These are phyloP conservation scores for Epichloe typhina DNA, from an alignment of 2,329 filamentous ascomycete species.

Conservation along the genomic window DNA sequence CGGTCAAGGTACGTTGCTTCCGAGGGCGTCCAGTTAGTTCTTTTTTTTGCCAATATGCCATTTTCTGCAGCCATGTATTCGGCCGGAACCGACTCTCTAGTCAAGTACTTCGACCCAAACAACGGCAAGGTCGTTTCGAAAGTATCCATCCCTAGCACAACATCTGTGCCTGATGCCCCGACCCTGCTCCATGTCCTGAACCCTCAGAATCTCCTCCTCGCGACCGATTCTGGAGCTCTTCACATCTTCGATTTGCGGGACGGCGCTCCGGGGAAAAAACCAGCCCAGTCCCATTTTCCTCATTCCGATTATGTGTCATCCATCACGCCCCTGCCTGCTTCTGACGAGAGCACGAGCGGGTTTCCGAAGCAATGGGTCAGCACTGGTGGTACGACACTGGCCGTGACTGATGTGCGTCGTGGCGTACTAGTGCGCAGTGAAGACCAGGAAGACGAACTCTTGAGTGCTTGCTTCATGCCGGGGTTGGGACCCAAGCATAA, in stretches of 20 bases:
- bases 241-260: constrained; percentile 78
- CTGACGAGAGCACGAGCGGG: constrained; percentile 69
- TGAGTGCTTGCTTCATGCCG: constrained; percentile 67
- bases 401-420: constrained; percentile 75
- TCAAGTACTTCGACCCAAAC: constrained; percentile 43
- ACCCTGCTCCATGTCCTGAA: constrained; percentile 73
- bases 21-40: constrained; percentile 9
- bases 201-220: constrained; percentile 76
- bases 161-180: constrained; percentile 52
- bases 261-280: constrained; percentile 43
- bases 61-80: constrained; percentile 41
- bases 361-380: constrained; percentile 92
- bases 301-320: constrained; percentile 91
- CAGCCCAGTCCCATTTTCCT: constrained; percentile 68
- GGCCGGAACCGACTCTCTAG: constrained; percentile 44
- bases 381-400: constrained; percentile 81
- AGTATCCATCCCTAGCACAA: constrained; percentile 54
- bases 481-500: constrained; percentile 57
- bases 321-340: constrained; percentile 69
- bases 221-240: constrained; percentile 78
- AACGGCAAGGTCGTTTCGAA: constrained; percentile 67
- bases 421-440: constrained; percentile 83
- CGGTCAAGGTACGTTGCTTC: constrained; percentile 46
- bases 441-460: constrained; percentile 85
- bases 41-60: neutral